phyloP scores from a whole-genome alignment of 2,329 filamentous ascomycete genomes.

The Magnaporthiopsis incrustans region DNA sequence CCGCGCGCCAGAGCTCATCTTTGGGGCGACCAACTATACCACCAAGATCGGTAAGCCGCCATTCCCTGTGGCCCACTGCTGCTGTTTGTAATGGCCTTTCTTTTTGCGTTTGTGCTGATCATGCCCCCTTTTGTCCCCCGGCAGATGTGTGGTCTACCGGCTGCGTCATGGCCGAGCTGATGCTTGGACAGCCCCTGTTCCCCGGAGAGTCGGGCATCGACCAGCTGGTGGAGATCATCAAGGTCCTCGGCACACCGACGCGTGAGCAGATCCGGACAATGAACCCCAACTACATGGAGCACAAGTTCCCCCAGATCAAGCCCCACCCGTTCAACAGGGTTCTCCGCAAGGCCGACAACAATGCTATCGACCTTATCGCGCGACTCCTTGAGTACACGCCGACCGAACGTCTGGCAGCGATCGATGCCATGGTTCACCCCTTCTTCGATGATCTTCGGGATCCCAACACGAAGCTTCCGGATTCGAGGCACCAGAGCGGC shows the following conservation, averaged over 20 bases:
- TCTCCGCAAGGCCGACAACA: conserved; percentile 89
- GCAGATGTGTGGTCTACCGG: conserved; percentile 98
- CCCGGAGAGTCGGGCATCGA: conserved; percentile 98
- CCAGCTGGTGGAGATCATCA: conserved; percentile 98
- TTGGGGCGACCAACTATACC: conserved; percentile 98
- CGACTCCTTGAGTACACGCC: conserved; percentile 93
- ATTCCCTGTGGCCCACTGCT: not conserved
- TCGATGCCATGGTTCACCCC: conserved; percentile 95
- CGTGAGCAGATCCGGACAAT: conserved; percentile 98
- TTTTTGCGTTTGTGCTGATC: not conserved
- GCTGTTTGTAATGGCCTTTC: too few relatives aligned
- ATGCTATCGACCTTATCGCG: conserved; percentile 91
- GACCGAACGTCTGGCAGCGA: conserved; percentile 84
- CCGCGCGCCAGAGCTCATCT: conserved; percentile 94
- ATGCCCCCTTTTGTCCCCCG: conserved; percentile 10
- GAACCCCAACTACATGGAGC: conserved; percentile 99
- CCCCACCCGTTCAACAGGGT: conserved; percentile 99
- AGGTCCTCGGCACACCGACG: conserved; percentile 92
- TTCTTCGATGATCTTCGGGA: conserved; percentile 98
- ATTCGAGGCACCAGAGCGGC: conserved; percentile 83
- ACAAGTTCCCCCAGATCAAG: conserved; percentile 99
- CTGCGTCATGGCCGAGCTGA: conserved; percentile 98
- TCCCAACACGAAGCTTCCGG: conserved; percentile 81
- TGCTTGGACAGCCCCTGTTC: conserved; percentile 96
- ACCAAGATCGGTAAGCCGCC: conserved; percentile 86